Percentiles rank a stretch among this genome's conserved stretches.
Conservation (phyloP, 1,284 basidiomycete genomes). For the Irpex sp. region DNA sequence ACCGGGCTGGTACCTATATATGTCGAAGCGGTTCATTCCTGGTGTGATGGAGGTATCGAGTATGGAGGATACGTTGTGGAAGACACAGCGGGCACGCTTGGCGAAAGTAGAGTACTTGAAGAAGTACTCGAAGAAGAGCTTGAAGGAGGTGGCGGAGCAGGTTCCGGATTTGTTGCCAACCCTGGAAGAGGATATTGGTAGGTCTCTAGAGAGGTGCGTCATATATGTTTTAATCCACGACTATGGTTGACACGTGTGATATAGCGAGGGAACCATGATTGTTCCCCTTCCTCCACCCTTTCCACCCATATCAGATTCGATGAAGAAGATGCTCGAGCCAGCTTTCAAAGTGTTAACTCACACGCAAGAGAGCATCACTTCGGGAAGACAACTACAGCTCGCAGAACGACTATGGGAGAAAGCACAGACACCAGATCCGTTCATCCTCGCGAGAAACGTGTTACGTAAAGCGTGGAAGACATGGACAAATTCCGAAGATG, state of each 20-base stretch:
- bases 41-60: background rate
- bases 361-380: conserved; percentile 22
- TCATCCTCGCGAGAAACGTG: conserved; percentile 26
- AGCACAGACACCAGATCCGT: conserved; percentile 27
- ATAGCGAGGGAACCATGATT: conserved; percentile 16
- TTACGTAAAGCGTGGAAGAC: conserved; percentile 26
- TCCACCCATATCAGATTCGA: conserved; percentile 18
- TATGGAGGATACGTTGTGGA: background rate
- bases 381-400: conserved; percentile 26
- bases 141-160: background rate
- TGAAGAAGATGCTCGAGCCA: conserved; percentile 27
- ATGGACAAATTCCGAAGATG: conserved; percentile 20
- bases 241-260: background rate
- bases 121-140: background rate
- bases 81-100: background rate
- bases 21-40: background rate
- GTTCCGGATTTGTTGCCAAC: background rate
- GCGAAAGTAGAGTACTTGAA: background rate
- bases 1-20: conserved; percentile 66
- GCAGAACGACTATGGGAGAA: conserved; percentile 27
- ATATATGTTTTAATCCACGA: background rate
- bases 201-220: background rate
- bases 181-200: background rate
- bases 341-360: conserved; percentile 23
- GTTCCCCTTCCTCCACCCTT: conserved; percentile 21